These are phyloP conservation scores for Clitopilus passeckerianus DNA, from an alignment of 768 basidiomycete genomes.

Conservation along the genomic window DNA sequence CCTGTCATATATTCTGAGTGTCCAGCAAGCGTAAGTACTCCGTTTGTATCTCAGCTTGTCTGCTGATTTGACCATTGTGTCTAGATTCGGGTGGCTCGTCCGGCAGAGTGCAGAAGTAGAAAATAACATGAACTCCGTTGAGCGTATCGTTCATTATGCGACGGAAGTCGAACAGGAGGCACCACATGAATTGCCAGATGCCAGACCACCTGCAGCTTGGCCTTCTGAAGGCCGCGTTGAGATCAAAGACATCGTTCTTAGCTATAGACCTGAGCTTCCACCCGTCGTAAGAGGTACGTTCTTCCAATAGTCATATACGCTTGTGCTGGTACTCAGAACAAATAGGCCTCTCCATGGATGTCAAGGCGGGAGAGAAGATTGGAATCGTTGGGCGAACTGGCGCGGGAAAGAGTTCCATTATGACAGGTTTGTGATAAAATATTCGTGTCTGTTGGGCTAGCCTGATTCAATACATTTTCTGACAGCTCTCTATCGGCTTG, in stretches of 20 bases:
- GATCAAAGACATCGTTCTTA: conserved; percentile 71
- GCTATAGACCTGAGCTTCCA: conserved; percentile 86
- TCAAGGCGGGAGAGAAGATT: conserved; percentile 81
- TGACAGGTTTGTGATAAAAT: conserved; percentile 48
- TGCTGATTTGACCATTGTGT: conserved; percentile 3
- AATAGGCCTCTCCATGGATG: conserved; percentile 51
- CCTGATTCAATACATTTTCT: neutral
- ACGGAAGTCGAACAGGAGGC: conserved; percentile 80
- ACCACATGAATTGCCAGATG: conserved; percentile 58
- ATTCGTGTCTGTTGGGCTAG: neutral
- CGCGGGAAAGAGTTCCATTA: conserved; percentile 86
- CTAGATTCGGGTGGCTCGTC: conserved; percentile 70
- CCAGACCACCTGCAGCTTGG: conserved; percentile 62
- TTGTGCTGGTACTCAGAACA: neutral
- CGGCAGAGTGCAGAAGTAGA: conserved; percentile 82
- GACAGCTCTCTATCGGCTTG: conserved; percentile 72
- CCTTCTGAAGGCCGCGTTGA: conserved; percentile 70
- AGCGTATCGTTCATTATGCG: conserved; percentile 81
- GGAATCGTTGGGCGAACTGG: conserved; percentile 88
- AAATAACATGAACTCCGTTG: conserved; percentile 92
- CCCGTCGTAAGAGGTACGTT: conserved; percentile 68
- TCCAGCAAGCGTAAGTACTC: conserved; percentile 57
- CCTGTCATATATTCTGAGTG: conserved; percentile 73
- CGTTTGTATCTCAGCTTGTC: neutral
- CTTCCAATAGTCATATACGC: neutral